These are phyloP conservation scores for Ilex paraguariensis DNA, from an alignment of 305 asterid species.

Conservation along the genomic window DNA sequence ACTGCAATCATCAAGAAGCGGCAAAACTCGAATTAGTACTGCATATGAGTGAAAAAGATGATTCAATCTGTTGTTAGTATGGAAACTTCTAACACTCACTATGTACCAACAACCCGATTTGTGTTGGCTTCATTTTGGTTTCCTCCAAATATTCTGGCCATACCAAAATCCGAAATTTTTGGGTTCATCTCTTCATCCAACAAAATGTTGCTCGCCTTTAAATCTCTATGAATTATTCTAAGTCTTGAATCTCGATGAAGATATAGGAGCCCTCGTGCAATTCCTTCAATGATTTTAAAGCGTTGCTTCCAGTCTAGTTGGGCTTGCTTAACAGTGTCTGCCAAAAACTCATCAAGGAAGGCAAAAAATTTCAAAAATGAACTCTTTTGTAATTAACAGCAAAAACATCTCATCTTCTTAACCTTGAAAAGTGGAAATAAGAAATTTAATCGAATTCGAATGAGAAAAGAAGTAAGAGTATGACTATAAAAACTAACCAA, in stretches of 20 bases:
- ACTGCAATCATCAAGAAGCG: constrained; percentile 24
- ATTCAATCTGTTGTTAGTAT: too few species aligned
- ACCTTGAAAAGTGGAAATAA: too few species aligned
- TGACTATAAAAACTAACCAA: constrained; percentile 39
- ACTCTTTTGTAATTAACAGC: neutral
- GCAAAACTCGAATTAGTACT: too few species aligned
- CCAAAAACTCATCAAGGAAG: neutral
- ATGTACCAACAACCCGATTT: constrained; percentile 79
- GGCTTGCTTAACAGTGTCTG: constrained; percentile 53
- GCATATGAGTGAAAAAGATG: too few species aligned
- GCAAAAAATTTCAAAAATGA: constrained; percentile 1
- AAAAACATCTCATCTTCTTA: neutral
- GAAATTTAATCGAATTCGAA: neutral
- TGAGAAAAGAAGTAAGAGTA: neutral
- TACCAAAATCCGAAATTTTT: constrained; percentile 90
- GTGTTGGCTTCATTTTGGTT: constrained; percentile 80
- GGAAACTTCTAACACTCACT: constrained; percentile 38
- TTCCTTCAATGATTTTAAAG: constrained; percentile 68
- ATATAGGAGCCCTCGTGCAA: constrained; percentile 87
- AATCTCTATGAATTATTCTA: constrained; percentile 76
- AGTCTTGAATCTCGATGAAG: constrained; percentile 94
- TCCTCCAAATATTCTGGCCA: constrained; percentile 92
- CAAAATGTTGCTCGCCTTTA: constrained; percentile 85
- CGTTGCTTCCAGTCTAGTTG: constrained; percentile 67
- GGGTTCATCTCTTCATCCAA: constrained; percentile 93